These are phyloP conservation scores for Skeletonema potamos DNA, from an alignment of 108 stramenopile species.

Conservation along the genomic window DNA sequence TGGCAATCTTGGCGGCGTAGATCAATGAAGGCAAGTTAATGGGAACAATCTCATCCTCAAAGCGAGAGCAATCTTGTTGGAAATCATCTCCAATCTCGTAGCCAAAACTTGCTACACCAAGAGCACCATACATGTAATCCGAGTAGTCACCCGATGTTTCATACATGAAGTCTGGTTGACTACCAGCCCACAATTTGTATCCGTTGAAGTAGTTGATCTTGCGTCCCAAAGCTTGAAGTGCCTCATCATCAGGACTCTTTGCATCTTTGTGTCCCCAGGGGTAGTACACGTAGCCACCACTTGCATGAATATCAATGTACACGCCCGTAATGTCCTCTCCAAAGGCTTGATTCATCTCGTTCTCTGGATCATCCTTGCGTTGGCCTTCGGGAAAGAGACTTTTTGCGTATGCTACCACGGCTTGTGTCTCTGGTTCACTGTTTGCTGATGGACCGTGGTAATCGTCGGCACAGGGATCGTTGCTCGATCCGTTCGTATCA, in stretches of 20 bases:
- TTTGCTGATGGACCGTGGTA: conserved; percentile 39
- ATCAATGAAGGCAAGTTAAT: conserved; percentile 32
- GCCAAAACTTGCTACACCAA: conserved; percentile 47
- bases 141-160: conserved; percentile 32
- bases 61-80: conserved; percentile 41
- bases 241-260: conserved; percentile 35
- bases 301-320: conserved; percentile 55
- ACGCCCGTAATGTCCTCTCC: conserved; percentile 39
- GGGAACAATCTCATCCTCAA: conserved; percentile 35
- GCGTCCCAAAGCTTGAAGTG: conserved; percentile 25
- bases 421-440: conserved; percentile 54
- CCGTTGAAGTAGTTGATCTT: conserved; percentile 36
- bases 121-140: conserved; percentile 47
- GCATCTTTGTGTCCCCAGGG: conserved; percentile 48
- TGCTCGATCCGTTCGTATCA: conserved; percentile 22
- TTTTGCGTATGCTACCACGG: conserved; percentile 42
- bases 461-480: conserved; percentile 23
- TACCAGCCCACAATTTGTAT: conserved; percentile 29
- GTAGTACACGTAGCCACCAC: conserved; percentile 36
- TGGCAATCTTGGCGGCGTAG: conserved; percentile 41
- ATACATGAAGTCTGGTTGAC: conserved; percentile 25
- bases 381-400: conserved; percentile 46
- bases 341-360: conserved; percentile 17
- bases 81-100: conserved; percentile 56
- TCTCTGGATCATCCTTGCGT: conserved; percentile 32